Conservation (phyloP, 2,329 filamentous ascomycete species). For the Xylariaceae sp. region DNA sequence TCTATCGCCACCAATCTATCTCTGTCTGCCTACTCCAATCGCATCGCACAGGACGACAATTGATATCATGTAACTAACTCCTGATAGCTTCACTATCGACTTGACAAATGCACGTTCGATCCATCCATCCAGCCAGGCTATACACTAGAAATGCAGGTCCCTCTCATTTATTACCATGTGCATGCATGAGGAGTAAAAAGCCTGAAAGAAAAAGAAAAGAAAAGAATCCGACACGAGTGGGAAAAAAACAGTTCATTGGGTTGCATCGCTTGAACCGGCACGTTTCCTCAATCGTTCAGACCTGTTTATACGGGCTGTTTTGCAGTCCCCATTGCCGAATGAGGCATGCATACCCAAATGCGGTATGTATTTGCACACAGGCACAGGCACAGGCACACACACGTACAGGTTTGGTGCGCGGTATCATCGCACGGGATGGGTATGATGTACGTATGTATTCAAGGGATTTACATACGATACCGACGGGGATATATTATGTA, state of each 20-base stretch:
- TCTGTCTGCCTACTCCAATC: not conserved
- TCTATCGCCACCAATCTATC: not conserved
- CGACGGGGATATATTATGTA: too few species aligned
- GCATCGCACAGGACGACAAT: not conserved
- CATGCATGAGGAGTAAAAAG: conserved; percentile 3
- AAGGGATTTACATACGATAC: too few species aligned
- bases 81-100: not conserved
- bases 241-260: not conserved
- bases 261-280: conserved; percentile 3
- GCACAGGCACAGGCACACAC: too few species aligned
- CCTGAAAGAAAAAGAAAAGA: not conserved
- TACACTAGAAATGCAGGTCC: conserved; percentile 3
- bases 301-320: not conserved
- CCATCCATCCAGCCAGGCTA: not conserved
- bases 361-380: not conserved
- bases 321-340: not conserved
- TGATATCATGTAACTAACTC: not conserved
- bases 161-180: conserved; percentile 1
- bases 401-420: too few species aligned
- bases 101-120: not conserved
- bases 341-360: not conserved
- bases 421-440: too few species aligned
- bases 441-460: too few species aligned
- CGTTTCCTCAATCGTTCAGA: not conserved
- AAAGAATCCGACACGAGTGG: conserved; percentile 1